These are phyloP conservation scores for Talaromyces sp. DNA, from an alignment of 2,329 filamentous ascomycete species.

Conservation along the genomic window DNA sequence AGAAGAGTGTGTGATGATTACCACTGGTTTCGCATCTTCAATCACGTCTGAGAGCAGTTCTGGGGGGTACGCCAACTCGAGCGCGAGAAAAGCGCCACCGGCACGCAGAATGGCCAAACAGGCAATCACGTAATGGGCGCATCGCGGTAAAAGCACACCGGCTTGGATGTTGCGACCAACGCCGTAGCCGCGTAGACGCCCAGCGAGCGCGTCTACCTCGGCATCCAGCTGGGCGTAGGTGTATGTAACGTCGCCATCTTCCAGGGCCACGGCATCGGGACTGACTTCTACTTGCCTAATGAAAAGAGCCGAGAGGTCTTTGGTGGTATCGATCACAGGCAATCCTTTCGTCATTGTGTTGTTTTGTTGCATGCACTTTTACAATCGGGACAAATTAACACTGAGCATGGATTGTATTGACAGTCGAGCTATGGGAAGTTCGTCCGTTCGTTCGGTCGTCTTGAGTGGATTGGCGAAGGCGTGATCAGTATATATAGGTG, in stretches of 20 bases:
- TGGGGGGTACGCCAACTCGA: constrained; percentile 75
- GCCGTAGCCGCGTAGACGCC: constrained; percentile 62
- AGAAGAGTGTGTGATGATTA: constrained; percentile 65
- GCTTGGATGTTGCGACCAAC: constrained; percentile 72
- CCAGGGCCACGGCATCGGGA: constrained; percentile 67
- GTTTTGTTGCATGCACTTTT: neutral
- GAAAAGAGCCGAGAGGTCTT: constrained; percentile 72
- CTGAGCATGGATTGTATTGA: neutral
- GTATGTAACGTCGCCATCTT: constrained; percentile 64
- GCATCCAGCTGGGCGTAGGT: constrained; percentile 71
- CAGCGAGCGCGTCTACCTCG: constrained; percentile 63
- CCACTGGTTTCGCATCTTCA: constrained; percentile 68
- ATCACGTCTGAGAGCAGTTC: constrained; percentile 72
- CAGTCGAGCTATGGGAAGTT: neutral
- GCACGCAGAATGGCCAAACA: constrained; percentile 74
- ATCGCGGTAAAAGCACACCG: constrained; percentile 70
- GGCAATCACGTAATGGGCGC: constrained; percentile 74
- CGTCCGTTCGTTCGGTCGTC: neutral
- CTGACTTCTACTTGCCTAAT: constrained; percentile 64
- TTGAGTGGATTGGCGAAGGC: neutral
- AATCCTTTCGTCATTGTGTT: constrained; percentile 41
- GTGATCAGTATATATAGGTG: neutral
- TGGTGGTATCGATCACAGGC: constrained; percentile 66
- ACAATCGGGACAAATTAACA: neutral
- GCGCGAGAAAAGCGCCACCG: constrained; percentile 74